Base-by-base conservation (phyloP, 2,329 filamentous ascomycete species). In the Apiospora arundinis region DNA sequence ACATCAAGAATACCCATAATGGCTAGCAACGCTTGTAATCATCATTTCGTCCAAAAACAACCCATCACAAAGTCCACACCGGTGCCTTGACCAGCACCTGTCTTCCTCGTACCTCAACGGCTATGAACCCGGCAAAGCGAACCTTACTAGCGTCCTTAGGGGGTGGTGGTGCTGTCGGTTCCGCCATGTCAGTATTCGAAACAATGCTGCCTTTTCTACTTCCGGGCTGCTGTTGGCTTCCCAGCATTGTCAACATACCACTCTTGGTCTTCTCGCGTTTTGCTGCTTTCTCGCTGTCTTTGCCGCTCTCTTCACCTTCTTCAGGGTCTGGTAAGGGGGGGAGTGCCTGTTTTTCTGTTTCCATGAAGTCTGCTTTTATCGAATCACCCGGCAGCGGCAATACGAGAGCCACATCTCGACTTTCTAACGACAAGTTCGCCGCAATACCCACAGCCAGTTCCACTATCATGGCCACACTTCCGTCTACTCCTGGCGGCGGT, bases 381-480 rank as follows among this genome's bases (percentile, higher is more conserved):
- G 86, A 81, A 63, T 92, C 89, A 60, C 93, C 93, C 0, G 96
- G 95, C 71, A 92, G 84, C 69, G 95, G 95, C 79, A 97, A 98
- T 73, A 92, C 90, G 73, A 99, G 92, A 60, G 91, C 91, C 21
- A 99, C 93, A 78, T 98, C 96, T 74, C 96, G 90, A 76, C 94
- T 96, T 82, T 99, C 96, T 49, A 97, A 84, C 0, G 96, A 95
- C 65, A 98, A 84, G 80, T 98, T 97, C 72, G 92, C 89, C 0
- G 93, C 91, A 74, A 99, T 95, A 73, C 92, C 92, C 42, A 98
- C 89, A 0, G 95, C 94, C 68, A 98, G 88, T 82, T 98, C 95
- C 70, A 98, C 89, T 80, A 99, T 98, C 91, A 96, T 97, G 70
- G 92, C 91, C 2, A 95, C 93, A 74, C 94, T 95, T 69, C 94